A percentile compares a stretch with the other conserved stretches of the same genome.
phyloP scores from a whole-genome alignment of 176 grass and related monocot species.

The Thinopyrum elongatum region DNA sequence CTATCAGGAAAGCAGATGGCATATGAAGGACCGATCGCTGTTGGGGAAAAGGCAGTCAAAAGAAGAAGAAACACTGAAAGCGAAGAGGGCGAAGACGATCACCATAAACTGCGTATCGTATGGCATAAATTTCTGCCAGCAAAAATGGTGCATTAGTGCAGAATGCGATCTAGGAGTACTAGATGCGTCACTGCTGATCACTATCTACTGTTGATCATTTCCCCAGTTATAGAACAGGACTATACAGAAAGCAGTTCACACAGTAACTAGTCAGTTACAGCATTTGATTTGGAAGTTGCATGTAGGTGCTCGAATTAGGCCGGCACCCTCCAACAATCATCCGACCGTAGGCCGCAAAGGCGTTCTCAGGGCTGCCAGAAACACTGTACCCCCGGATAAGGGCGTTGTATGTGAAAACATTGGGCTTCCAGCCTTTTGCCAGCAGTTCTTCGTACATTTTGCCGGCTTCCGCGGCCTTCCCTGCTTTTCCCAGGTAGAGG shows the following conservation, averaged over 20 bases:
- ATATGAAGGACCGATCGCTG: neutral
- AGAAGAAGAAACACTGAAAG: neutral
- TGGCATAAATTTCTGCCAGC: neutral
- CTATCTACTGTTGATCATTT: conserved; percentile 39
- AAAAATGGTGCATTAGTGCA: neutral
- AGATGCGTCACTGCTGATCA: neutral
- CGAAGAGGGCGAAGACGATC: neutral
- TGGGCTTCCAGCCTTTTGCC: conserved; percentile 75
- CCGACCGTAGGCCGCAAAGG: conserved; percentile 71
- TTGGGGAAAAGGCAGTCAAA: neutral
- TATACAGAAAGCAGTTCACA: conserved; percentile 41
- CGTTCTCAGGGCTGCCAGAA: conserved; percentile 58
- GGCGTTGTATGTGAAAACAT: conserved; percentile 90
- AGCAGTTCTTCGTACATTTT: conserved; percentile 85
- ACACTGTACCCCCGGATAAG: conserved; percentile 76
- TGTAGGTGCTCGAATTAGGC: conserved; percentile 80
- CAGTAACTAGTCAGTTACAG: conserved; percentile 30
- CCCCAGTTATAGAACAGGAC: conserved; percentile 17
- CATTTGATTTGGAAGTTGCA: conserved; percentile 77
- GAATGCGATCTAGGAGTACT: neutral
- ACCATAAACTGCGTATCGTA: neutral
- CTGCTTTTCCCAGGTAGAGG: conserved; percentile 77
- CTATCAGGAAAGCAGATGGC: neutral
- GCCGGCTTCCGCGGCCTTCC: conserved; percentile 63
- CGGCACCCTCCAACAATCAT: conserved; percentile 76